A percentile compares a stretch with the other conserved stretches of the same genome.
Conservation (phyloP, 345 rosid species). For the Mangifera indica region DNA sequence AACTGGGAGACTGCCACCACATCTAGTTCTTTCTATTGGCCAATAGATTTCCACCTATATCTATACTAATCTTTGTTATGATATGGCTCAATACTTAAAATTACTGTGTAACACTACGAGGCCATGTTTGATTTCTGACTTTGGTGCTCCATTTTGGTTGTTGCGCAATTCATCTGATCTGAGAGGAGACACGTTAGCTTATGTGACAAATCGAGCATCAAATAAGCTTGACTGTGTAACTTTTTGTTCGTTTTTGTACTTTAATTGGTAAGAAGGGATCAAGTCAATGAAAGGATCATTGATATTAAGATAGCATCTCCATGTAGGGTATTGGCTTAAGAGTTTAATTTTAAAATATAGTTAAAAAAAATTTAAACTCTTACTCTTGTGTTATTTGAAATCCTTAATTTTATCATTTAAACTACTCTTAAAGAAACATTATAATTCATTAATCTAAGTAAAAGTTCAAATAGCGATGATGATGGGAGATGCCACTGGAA, state of each 20-base stretch:
- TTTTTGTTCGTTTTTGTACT: slow-evolving; percentile 4
- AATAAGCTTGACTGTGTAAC: background rate
- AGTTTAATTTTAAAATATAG: too few relatives aligned
- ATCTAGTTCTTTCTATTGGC: slow-evolving; percentile 36
- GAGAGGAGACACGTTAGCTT: slow-evolving; percentile 24
- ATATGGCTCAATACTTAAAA: slow-evolving; percentile 13
- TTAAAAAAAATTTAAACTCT: too few relatives aligned
- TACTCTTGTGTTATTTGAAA: too few relatives aligned
- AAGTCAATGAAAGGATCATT: slow-evolving; percentile 13
- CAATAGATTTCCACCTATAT: slow-evolving; percentile 42
- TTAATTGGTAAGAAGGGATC: slow-evolving; percentile 12
- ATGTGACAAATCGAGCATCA: background rate
- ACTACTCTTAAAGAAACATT: too few relatives aligned
- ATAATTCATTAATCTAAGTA: too few relatives aligned
- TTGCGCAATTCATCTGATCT: slow-evolving; percentile 15
- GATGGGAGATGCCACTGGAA: too few relatives aligned
- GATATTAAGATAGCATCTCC: slow-evolving; percentile 20
- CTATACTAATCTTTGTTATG: slow-evolving; percentile 24
- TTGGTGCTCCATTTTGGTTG: slow-evolving; percentile 27
- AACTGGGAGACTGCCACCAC: slow-evolving; percentile 17
- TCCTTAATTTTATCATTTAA: too few relatives aligned
- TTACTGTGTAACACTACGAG: background rate
- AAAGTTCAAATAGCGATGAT: too few relatives aligned
- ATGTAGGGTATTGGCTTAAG: too few relatives aligned
- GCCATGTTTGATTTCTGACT: background rate